Percentiles rank a stretch among this genome's conserved stretches.
Evolutionary conservation across 495 filamentous ascomycete species (phyloP).

Genomic region (Penicillium soppii): DNA sequence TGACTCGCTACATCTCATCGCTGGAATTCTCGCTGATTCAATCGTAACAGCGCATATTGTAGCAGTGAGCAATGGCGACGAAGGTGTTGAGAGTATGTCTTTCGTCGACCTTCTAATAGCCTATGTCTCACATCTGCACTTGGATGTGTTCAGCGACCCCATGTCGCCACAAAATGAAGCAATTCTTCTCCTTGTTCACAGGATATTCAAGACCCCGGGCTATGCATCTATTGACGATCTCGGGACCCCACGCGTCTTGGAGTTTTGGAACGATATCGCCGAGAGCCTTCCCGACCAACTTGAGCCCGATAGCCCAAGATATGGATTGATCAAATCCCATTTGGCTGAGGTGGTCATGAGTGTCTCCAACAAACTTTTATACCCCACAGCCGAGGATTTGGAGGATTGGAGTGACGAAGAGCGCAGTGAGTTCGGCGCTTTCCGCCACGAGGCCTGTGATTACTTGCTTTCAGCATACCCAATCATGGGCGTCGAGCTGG

Average conservation of each 20-base stretch:
- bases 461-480: slow-evolving; percentile 75
- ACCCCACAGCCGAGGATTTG: slow-evolving; percentile 29
- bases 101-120: slow-evolving; percentile 70
- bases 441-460: slow-evolving; percentile 78
- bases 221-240: slow-evolving; percentile 74
- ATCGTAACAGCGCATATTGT: slow-evolving; percentile 35
- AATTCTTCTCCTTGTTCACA: slow-evolving; percentile 52
- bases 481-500: slow-evolving; percentile 63
- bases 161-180: slow-evolving; percentile 32
- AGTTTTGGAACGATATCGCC: slow-evolving; percentile 73
- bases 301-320: slow-evolving; percentile 24
- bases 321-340: slow-evolving; percentile 32
- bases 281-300: slow-evolving; percentile 37
- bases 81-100: slow-evolving; percentile 62
- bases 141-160: slow-evolving; percentile 30
- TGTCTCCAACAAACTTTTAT: slow-evolving; percentile 41
- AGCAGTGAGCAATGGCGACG: slow-evolving; percentile 57
- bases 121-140: slow-evolving; percentile 47
- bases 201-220: slow-evolving; percentile 68
- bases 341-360: slow-evolving; percentile 37
- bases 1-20: slow-evolving; percentile 19
- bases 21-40: slow-evolving; percentile 35
- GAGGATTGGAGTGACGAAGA: slow-evolving; percentile 69
- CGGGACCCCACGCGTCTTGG: slow-evolving; percentile 71
- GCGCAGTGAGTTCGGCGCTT: slow-evolving; percentile 68